Evolutionary conservation across 768 basidiomycete species (phyloP).

Genomic region (Strobilomyces echinocephalus): DNA sequence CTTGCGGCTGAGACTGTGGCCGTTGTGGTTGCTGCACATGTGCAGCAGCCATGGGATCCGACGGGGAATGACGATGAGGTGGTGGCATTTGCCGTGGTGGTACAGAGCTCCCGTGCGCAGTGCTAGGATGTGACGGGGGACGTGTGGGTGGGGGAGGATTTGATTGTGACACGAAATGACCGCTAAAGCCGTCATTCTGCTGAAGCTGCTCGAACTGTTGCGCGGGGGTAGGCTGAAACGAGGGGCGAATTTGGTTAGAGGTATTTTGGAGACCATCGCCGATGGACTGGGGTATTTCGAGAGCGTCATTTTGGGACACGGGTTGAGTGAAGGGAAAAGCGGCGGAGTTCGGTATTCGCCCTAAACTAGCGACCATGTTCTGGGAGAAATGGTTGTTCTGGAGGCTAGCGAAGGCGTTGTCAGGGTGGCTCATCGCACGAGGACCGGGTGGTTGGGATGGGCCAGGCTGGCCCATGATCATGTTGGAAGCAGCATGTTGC

Average conservation of each 20-base stretch:
- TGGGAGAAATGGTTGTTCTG: conserved; percentile 33
- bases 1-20: conserved; percentile 59
- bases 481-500: conserved; percentile 23
- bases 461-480: conserved; percentile 31
- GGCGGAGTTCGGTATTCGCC: conserved; percentile 32
- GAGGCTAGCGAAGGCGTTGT: conserved; percentile 43
- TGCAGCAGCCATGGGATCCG: conserved; percentile 39
- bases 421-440: conserved; percentile 44
- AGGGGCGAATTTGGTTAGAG: conserved; percentile 32
- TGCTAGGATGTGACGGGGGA: conserved; percentile 41
- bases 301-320: conserved; percentile 43
- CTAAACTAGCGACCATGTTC: conserved; percentile 30
- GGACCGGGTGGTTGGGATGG: conserved; percentile 27
- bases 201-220: conserved; percentile 61
- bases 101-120: conserved; percentile 28
- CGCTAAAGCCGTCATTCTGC: conserved; percentile 31
- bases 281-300: conserved; percentile 45
- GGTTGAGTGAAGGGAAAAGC: conserved; percentile 44
- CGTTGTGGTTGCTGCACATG: conserved; percentile 42
- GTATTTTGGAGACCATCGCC: conserved; percentile 37
- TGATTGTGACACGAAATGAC: conserved; percentile 35
- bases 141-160: conserved; percentile 38
- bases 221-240: conserved; percentile 55
- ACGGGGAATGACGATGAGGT: conserved; percentile 43
- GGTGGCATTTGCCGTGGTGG: conserved; percentile 32